Evolutionary conservation across 1,284 basidiomycete genomes (phyloP).

Genomic region (Cutaneotrichosporon curvatum): DNA sequence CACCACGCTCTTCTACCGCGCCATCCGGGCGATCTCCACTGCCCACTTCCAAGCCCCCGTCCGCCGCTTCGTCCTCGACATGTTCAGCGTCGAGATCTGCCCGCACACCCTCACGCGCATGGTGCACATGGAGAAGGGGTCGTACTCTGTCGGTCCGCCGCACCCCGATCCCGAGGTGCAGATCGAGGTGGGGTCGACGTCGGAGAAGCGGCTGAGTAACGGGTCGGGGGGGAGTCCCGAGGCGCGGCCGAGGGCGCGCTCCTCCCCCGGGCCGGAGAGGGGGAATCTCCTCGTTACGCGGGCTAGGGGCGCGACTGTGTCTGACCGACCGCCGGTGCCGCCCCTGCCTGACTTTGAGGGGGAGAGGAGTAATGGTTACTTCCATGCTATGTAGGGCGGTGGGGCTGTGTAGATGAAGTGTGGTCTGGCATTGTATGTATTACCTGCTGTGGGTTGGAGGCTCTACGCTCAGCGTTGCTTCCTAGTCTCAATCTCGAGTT

Average conservation of each 20-base stretch:
- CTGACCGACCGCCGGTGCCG: no score
- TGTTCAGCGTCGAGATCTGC: constrained; percentile 71
- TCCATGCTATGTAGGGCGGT: no score
- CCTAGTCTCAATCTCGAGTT: no score
- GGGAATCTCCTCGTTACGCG: no score
- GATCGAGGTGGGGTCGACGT: not conserved
- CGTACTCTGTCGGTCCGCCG: constrained; percentile 5
- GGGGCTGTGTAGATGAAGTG: no score
- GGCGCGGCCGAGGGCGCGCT: constrained; percentile 6
- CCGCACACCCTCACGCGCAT: constrained; percentile 29
- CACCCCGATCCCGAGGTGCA: constrained; percentile 1
- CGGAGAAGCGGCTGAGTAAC: not conserved
- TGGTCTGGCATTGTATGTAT: no score
- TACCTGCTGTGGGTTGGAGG: no score
- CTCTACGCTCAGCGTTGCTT: no score
- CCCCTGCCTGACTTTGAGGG: no score
- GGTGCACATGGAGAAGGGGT: constrained; percentile 23
- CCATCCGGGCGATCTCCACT: constrained; percentile 73
- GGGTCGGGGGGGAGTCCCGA: constrained; percentile 1
- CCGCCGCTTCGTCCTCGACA: constrained; percentile 81
- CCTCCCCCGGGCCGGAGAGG: constrained; percentile 11
- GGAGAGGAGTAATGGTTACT: no score
- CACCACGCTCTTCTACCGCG: constrained; percentile 70
- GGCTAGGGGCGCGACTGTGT: no score
- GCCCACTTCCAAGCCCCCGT: constrained; percentile 85